Conservation (phyloP, 805 yeast genomes). For the Barnettozyma sp. region DNA sequence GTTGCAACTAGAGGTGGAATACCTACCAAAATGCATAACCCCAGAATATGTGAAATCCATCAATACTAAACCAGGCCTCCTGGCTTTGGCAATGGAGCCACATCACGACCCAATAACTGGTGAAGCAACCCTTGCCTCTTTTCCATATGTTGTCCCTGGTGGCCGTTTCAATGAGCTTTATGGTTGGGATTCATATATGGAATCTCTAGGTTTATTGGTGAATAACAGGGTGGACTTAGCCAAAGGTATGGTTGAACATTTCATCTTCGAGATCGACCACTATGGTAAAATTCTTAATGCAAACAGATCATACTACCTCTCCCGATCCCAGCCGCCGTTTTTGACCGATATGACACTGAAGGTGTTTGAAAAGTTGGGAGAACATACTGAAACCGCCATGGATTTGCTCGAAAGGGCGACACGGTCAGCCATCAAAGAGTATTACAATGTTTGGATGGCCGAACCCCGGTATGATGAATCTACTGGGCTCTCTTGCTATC, state of each 20-base stretch:
- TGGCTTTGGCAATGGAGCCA: slow-evolving; percentile 68
- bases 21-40: slow-evolving; percentile 67
- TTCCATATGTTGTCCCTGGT: slow-evolving; percentile 93
- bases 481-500: slow-evolving; percentile 83
- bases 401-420: slow-evolving; percentile 61
- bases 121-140: slow-evolving; percentile 48
- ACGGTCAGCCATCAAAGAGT: slow-evolving; percentile 80
- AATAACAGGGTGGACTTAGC: slow-evolving; percentile 66
- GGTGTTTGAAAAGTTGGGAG: slow-evolving; percentile 53
- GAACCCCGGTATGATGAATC: slow-evolving; percentile 63
- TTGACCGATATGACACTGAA: slow-evolving; percentile 84
- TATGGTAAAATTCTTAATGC: slow-evolving; percentile 94
- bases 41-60: slow-evolving; percentile 72
- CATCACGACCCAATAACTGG: slow-evolving; percentile 44
- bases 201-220: slow-evolving; percentile 70
- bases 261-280: slow-evolving; percentile 80
- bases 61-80: slow-evolving; percentile 76
- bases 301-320: slow-evolving; percentile 81
- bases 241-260: slow-evolving; percentile 86
- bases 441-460: slow-evolving; percentile 70
- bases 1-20: slow-evolving; percentile 61
- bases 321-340: slow-evolving; percentile 95
- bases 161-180: slow-evolving; percentile 94
- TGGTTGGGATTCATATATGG: slow-evolving; percentile 98
- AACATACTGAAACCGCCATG: slow-evolving; percentile 39